These are phyloP conservation scores for Fonsecaea pugnacius DNA, from an alignment of 2,329 filamentous ascomycete genomes.

Conservation along the genomic window DNA sequence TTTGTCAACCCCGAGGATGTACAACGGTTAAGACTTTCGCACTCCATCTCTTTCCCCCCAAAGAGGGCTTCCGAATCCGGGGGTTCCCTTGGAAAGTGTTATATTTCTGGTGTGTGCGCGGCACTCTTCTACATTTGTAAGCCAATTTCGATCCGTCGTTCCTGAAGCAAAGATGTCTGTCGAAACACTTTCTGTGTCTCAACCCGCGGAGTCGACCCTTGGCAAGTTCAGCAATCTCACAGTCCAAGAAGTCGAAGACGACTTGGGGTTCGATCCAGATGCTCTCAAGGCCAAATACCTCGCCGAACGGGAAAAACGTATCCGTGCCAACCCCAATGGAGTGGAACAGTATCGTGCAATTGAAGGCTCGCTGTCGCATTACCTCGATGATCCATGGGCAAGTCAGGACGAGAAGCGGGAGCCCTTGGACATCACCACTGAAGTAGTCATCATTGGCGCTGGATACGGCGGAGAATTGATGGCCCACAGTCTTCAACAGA, in stretches of 20 bases:
- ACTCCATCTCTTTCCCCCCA: not conserved
- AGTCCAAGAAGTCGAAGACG: not conserved
- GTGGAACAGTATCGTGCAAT: slow-evolving; percentile 1
- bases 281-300: not conserved
- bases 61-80: not conserved
- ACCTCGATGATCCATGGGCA: not conserved
- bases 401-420: not conserved
- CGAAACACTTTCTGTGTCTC: slow-evolving; percentile 1
- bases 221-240: not conserved
- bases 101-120: not conserved
- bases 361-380: slow-evolving; percentile 2
- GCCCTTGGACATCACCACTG: not conserved
- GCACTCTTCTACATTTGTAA: not conserved
- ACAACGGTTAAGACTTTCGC: not conserved
- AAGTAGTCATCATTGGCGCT: not conserved
- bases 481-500: not conserved
- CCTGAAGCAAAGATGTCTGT: not conserved
- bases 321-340: slow-evolving; percentile 2
- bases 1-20: slow-evolving; percentile 1
- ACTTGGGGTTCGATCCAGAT: not conserved
- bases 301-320: slow-evolving; percentile 1
- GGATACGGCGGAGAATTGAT: not conserved
- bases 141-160: not conserved
- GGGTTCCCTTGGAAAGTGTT: not conserved
- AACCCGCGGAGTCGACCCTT: not conserved